phyloP scores from a whole-genome alignment of 345 rosid genomes.

The Brassica cretica region DNA sequence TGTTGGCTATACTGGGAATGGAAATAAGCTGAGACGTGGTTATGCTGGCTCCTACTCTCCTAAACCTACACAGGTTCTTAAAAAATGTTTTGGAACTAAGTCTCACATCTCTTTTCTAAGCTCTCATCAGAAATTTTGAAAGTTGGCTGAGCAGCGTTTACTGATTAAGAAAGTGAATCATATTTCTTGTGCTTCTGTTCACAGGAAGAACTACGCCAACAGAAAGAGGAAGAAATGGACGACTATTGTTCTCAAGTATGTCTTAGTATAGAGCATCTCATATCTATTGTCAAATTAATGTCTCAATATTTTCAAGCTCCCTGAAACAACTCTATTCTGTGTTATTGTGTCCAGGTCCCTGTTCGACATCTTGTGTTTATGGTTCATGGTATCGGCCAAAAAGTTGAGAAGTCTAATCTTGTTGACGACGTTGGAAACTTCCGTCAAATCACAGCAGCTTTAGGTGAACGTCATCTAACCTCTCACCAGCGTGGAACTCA shows the following conservation, averaged over 20 bases:
- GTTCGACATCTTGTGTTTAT: conserved; percentile 93
- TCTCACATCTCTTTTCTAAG: background rate
- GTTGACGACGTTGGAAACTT: conserved; percentile 92
- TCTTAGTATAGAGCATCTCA: conserved; percentile 3
- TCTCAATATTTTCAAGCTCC: conserved; percentile 7
- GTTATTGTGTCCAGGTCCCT: conserved; percentile 71
- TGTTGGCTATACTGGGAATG: conserved; percentile 65
- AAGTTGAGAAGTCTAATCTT: conserved; percentile 94
- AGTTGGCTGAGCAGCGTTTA: background rate
- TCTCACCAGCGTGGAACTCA: conserved; percentile 72
- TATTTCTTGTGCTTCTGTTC: conserved; percentile 31
- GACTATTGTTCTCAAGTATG: conserved; percentile 95
- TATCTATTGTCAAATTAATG: background rate
- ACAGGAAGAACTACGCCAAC: conserved; percentile 89
- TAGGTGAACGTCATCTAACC: conserved; percentile 78
- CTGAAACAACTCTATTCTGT: conserved; percentile 12
- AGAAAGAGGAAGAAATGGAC: conserved; percentile 91
- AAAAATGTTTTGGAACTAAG: background rate
- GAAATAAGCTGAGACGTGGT: conserved; percentile 90
- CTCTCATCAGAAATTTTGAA: background rate
- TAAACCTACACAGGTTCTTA: conserved; percentile 80
- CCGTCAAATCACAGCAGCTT: conserved; percentile 77
- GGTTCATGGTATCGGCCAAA: conserved; percentile 99
- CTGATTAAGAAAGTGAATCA: conserved; percentile 9
- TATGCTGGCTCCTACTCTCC: conserved; percentile 64